Conservation (phyloP, 225 moss, liverwort and hornwort species). For the Marchantia paleacea region DNA sequence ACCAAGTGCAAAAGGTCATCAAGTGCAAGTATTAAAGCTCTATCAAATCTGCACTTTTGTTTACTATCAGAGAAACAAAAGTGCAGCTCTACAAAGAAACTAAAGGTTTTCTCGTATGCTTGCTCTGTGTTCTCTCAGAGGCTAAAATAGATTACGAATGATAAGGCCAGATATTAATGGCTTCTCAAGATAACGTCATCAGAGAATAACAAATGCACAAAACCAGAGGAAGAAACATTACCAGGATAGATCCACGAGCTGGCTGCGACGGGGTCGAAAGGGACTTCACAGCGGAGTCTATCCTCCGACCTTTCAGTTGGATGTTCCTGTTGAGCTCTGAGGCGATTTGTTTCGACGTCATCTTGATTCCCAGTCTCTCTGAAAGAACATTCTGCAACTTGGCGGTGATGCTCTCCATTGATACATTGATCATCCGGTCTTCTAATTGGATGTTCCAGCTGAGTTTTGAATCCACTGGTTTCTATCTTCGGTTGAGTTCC, state of each 20-base stretch:
- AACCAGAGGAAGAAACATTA: slow-evolving; percentile 14
- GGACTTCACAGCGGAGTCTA: slow-evolving; percentile 24
- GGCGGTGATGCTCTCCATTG: not conserved
- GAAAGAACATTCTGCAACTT: slow-evolving; percentile 5
- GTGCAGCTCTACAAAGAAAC: no score
- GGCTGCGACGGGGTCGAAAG: slow-evolving; percentile 58
- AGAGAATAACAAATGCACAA: not conserved
- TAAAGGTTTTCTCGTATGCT: no score
- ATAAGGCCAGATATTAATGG: no score
- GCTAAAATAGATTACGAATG: no score
- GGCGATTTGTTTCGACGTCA: not conserved
- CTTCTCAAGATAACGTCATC: not conserved
- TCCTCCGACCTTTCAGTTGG: not conserved
- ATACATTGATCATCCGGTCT: not conserved
- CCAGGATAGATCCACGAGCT: slow-evolving; percentile 94
- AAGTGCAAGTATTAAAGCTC: no score
- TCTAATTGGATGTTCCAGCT: not conserved
- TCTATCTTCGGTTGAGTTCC: not conserved
- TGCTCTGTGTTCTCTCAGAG: no score
- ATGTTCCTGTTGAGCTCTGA: not conserved
- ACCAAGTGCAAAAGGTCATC: no score
- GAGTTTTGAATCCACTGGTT: no score
- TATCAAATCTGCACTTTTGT: no score
- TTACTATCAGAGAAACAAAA: no score
- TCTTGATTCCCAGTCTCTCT: slow-evolving; percentile 8